Percentiles rank a stretch among this genome's conserved stretches.
Conservation (phyloP, 805 yeast species). For the Metschnikowia sp. region DNA sequence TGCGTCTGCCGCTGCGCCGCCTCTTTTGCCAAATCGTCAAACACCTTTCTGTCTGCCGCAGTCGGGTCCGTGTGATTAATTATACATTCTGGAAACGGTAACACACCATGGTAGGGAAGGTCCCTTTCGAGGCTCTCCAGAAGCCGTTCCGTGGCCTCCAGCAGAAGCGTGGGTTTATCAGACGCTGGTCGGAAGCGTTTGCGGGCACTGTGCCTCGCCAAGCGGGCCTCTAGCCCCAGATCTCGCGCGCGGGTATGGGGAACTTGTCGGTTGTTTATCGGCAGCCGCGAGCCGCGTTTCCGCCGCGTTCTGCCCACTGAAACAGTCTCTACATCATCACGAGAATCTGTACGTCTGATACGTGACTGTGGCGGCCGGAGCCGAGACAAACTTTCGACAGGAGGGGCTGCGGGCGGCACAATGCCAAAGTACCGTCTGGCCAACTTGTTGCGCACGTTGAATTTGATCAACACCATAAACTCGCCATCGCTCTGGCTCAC, state of each 20-base stretch:
- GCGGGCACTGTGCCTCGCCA: background rate
- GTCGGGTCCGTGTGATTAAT: constrained; percentile 63
- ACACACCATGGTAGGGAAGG: constrained; percentile 65
- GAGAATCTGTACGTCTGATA: background rate
- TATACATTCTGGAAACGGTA: constrained; percentile 54
- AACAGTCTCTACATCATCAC: background rate
- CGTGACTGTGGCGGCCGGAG: constrained; percentile 6
- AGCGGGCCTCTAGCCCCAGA: too few relatives aligned
- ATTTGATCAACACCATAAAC: constrained; percentile 12
- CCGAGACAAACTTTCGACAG: background rate
- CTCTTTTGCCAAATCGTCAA: constrained; percentile 26
- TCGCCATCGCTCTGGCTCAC: background rate
- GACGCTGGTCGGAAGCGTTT: background rate
- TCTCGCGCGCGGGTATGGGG: background rate
- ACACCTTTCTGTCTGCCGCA: constrained; percentile 45
- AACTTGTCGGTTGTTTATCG: background rate
- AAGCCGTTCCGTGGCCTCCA: constrained; percentile 5
- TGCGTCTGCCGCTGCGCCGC: constrained; percentile 28
- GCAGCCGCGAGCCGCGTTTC: background rate
- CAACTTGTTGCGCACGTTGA: constrained; percentile 12
- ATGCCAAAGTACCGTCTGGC: constrained; percentile 9
- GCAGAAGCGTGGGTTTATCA: background rate
- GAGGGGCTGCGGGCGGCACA: constrained; percentile 1
- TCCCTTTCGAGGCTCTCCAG: constrained; percentile 6
- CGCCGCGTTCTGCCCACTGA: background rate